Conservation (phyloP, 2,329 filamentous ascomycete genomes). For the Stenocarpella maydis region DNA sequence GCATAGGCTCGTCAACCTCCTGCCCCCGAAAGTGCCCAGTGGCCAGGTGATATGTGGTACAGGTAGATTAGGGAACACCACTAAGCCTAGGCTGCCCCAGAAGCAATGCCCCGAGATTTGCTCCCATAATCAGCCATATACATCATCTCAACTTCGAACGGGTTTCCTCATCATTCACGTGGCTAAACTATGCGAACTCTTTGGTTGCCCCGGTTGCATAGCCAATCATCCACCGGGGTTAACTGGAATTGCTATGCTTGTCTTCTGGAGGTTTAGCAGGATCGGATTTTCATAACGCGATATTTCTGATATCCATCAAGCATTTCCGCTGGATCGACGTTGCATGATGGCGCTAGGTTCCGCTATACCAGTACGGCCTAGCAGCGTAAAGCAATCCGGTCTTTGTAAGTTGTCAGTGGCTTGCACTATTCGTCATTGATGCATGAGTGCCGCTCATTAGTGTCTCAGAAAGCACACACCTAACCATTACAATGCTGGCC, state of each 20-base stretch:
- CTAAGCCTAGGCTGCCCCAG: too few relatives aligned
- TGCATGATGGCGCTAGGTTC: constrained; percentile 23
- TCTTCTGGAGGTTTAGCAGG: not conserved
- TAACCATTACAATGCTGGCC: constrained; percentile 17
- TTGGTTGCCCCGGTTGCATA: not conserved
- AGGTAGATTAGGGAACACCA: too few relatives aligned
- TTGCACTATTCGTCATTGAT: constrained; percentile 31
- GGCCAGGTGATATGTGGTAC: too few relatives aligned
- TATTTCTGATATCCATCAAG: constrained; percentile 1
- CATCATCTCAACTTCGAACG: not conserved
- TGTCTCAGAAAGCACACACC: constrained; percentile 18
- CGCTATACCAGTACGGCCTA: constrained; percentile 15
- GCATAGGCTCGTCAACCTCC: too few relatives aligned
- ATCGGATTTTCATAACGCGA: not conserved
- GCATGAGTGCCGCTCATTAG: constrained; percentile 12
- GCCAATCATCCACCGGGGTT: not conserved
- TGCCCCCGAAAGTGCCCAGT: too few relatives aligned
- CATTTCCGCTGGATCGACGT: constrained; percentile 26
- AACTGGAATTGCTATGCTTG: not conserved
- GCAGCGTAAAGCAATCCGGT: constrained; percentile 2
- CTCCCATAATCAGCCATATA: not conserved
- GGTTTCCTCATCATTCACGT: constrained; percentile 4
- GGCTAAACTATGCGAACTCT: not conserved
- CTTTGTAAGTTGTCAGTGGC: constrained; percentile 4
- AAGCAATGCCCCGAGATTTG: not conserved